Percentiles rank a stretch among this genome's conserved stretches.
These are phyloP conservation scores for Salix dunnii DNA, from an alignment of 345 rosid species.

Conservation along the genomic window DNA sequence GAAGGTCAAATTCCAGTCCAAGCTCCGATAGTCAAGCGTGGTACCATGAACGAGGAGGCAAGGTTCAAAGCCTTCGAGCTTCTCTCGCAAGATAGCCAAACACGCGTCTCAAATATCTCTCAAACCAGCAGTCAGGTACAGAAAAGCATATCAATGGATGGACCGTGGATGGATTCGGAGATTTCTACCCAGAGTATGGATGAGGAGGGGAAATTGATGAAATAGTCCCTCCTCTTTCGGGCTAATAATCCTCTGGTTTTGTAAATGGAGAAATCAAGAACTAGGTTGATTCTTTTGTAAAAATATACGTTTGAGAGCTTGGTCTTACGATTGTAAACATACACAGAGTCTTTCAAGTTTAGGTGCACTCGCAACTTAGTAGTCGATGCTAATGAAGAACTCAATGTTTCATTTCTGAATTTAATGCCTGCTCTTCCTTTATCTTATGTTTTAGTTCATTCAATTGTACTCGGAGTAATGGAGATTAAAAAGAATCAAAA, in stretches of 20 bases:
- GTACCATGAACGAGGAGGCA: constrained; percentile 41
- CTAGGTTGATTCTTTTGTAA: background rate
- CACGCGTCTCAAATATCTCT: constrained; percentile 36
- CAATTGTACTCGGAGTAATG: too few relatives aligned
- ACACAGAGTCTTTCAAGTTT: too few relatives aligned
- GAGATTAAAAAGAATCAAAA: too few relatives aligned
- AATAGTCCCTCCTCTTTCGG: background rate
- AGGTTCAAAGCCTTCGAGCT: constrained; percentile 77
- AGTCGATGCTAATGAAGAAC: too few relatives aligned
- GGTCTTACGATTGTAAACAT: background rate
- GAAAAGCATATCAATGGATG: constrained; percentile 51
- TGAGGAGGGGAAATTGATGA: constrained; percentile 8
- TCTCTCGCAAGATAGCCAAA: constrained; percentile 63
- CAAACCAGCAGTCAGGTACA: constrained; percentile 38
- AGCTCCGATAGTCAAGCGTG: constrained; percentile 66
- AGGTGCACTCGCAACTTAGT: too few relatives aligned
- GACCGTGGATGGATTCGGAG: constrained; percentile 63
- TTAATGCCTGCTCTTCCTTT: too few relatives aligned
- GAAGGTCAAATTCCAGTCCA: constrained; percentile 71
- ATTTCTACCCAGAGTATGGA: constrained; percentile 36
- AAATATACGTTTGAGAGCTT: background rate
- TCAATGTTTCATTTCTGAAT: too few relatives aligned
- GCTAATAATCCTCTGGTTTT: background rate
- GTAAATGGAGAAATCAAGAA: background rate
- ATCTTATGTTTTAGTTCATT: too few relatives aligned